Evolutionary conservation across 257 asterid species (phyloP).

Genomic region (Apocynum venetum): DNA sequence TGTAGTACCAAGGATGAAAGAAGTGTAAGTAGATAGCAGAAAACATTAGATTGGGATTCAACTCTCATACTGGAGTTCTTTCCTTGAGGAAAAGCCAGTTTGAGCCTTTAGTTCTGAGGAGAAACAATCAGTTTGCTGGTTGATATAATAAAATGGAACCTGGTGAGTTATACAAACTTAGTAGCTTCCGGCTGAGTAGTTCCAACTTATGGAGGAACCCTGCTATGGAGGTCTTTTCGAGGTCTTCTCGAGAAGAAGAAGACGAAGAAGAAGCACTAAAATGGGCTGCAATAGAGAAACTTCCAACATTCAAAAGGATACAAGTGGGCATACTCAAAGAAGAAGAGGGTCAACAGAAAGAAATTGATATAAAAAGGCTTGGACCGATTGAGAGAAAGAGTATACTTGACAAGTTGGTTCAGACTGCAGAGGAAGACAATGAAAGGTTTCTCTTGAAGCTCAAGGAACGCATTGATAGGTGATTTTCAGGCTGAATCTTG

Average conservation of each 20-base stretch:
- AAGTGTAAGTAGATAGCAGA: too few species aligned
- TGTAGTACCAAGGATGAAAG: too few species aligned
- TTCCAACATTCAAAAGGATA: conserved; percentile 43
- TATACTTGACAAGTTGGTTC: conserved; percentile 50
- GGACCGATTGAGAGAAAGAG: conserved; percentile 29
- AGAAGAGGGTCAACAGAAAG: conserved; percentile 10
- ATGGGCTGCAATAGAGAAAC: conserved; percentile 52
- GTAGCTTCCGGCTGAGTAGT: conserved; percentile 56
- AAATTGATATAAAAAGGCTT: conserved; percentile 11
- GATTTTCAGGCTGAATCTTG: neutral
- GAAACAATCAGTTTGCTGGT: too few species aligned
- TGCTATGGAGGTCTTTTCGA: conserved; percentile 54
- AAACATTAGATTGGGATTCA: too few species aligned
- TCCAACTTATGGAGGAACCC: conserved; percentile 73
- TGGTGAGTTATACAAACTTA: conserved; percentile 40
- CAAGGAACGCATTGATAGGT: conserved; percentile 56
- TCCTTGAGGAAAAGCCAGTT: too few species aligned
- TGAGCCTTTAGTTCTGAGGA: too few species aligned
- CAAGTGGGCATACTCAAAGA: conserved; percentile 9
- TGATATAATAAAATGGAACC: conserved; percentile 28
- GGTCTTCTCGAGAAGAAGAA: conserved; percentile 49
- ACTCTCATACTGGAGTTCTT: too few species aligned
- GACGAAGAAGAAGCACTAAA: conserved; percentile 42
- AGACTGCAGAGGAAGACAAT: conserved; percentile 59
- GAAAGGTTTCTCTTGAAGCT: conserved; percentile 56